These are phyloP conservation scores for Phylloporus rhodoxanthus DNA, from an alignment of 768 basidiomycete species.

Conservation along the genomic window DNA sequence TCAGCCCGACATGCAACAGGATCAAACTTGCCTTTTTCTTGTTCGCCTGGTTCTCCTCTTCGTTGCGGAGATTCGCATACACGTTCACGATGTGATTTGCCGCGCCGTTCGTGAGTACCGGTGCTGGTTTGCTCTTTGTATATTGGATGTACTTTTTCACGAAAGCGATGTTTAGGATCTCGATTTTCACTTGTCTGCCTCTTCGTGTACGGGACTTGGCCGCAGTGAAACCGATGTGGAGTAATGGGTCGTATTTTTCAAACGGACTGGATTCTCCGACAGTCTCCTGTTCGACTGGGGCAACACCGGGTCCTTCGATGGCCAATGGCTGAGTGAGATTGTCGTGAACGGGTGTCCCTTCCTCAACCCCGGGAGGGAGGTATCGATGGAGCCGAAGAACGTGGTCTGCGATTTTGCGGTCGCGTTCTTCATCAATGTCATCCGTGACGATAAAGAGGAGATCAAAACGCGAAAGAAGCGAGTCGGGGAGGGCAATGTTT, in stretches of 20 bases:
- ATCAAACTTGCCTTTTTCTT: constrained; percentile 62
- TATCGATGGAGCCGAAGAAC: constrained; percentile 97
- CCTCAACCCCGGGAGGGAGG: constrained; percentile 91
- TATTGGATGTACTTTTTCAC: constrained; percentile 99
- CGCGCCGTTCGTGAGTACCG: constrained; percentile 85
- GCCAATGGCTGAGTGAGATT: constrained; percentile 82
- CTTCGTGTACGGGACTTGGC: constrained; percentile 47
- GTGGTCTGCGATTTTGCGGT: constrained; percentile 94
- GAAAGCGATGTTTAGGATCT: constrained; percentile 88
- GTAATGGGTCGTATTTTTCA: constrained; percentile 93
- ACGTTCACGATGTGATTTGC: constrained; percentile 91
- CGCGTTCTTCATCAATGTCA: constrained; percentile 92
- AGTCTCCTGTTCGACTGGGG: constrained; percentile 34
- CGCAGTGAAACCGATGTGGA: constrained; percentile 75
- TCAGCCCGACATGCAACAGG: neutral
- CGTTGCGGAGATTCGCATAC: constrained; percentile 88
- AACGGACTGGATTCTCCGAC: constrained; percentile 60
- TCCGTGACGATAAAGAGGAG: constrained; percentile 96
- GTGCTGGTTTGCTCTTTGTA: constrained; percentile 82
- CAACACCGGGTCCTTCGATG: constrained; percentile 66
- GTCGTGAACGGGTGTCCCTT: constrained; percentile 88
- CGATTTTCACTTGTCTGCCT: constrained; percentile 58
- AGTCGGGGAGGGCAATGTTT: constrained; percentile 97
- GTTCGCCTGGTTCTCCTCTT: constrained; percentile 78
- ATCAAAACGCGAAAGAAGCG: constrained; percentile 97